Base-by-base conservation (phyloP, 176 grass and related monocot species). In the Eleusine indica region DNA sequence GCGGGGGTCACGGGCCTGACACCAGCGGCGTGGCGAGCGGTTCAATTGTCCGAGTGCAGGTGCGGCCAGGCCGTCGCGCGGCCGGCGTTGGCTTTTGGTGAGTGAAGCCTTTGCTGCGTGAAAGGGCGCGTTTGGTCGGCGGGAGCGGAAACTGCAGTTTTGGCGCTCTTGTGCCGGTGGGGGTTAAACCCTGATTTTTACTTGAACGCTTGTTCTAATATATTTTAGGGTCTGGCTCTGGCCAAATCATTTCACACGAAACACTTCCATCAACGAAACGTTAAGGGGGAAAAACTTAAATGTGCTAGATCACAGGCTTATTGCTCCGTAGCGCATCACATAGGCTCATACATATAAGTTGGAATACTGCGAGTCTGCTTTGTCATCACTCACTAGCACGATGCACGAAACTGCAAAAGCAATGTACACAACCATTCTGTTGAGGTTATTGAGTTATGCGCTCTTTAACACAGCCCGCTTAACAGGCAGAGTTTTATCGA, bases 401-500 rank as follows among this genome's bases (percentile, higher is more conserved):
- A 25, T 39, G 8, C 17, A 68, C 29, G 49, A 25, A 62, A 17
- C 29, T 4, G 28, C 61, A 64, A 79, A 61, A 17, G 28, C 65
- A 42, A 9, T 30, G 43, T 48, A n/a, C 25, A 78, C 7, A 35
- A 35, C 32, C 32, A 30, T 77, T 43, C 5, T 43, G 68, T 67
- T 74, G 75, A 67, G 71, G 63, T 57, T 72, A 42, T 73, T 74
- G 60, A 22, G 70, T 56, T 66, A 56, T 73, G 66, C 65, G 29
- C 9, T 67, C 77, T 19, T 14, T 38, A 16, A 68, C 81, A 84
- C 57, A 80, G 68, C 17, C 35, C 64, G 51, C 58, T 80, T 75
- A 60, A 70, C 88, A 82, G 30, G 83, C 74, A 77, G 41, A 40
- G 57, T 65, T 63, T 35, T 78, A 40, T 66, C 1, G n/a, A 70